These are phyloP conservation scores for Craterostigma plantagineum DNA, from an alignment of 257 asterid genomes.

Conservation along the genomic window DNA sequence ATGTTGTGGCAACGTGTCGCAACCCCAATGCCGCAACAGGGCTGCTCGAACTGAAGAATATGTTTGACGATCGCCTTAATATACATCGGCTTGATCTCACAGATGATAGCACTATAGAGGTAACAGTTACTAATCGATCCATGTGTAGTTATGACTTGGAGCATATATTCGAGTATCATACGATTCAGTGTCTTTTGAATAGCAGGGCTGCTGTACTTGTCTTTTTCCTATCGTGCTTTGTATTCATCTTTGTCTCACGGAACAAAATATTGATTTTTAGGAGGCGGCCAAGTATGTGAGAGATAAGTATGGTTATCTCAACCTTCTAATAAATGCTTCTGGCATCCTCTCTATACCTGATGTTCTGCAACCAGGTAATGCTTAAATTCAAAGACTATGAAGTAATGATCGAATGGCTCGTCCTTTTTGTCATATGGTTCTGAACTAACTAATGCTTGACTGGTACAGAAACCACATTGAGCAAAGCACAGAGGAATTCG, in stretches of 20 bases:
- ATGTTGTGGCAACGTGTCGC: slow-evolving; percentile 81
- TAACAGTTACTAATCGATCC: too few species aligned
- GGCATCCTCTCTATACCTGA: slow-evolving; percentile 74
- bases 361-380: slow-evolving; percentile 63
- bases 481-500: slow-evolving; percentile 59
- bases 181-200: too few species aligned
- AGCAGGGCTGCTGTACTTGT: too few species aligned
- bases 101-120: slow-evolving; percentile 74
- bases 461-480: slow-evolving; percentile 89
- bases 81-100: slow-evolving; percentile 66
- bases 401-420: too few species aligned
- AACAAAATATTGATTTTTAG: slow-evolving; percentile 19
- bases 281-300: slow-evolving; percentile 46
- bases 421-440: neutral
- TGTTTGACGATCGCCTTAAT: slow-evolving; percentile 57
- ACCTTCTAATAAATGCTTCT: slow-evolving; percentile 76
- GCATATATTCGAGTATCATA: too few species aligned
- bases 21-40: slow-evolving; percentile 49
- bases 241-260: neutral
- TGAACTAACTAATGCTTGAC: slow-evolving; percentile 8
- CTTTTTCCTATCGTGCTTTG: too few species aligned
- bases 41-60: slow-evolving; percentile 51
- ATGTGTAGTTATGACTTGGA: too few species aligned
- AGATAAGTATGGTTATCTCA: slow-evolving; percentile 60
- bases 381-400: too few species aligned